Base-by-base conservation (phyloP, 768 basidiomycete species). In the Filobasidium floriforme region DNA sequence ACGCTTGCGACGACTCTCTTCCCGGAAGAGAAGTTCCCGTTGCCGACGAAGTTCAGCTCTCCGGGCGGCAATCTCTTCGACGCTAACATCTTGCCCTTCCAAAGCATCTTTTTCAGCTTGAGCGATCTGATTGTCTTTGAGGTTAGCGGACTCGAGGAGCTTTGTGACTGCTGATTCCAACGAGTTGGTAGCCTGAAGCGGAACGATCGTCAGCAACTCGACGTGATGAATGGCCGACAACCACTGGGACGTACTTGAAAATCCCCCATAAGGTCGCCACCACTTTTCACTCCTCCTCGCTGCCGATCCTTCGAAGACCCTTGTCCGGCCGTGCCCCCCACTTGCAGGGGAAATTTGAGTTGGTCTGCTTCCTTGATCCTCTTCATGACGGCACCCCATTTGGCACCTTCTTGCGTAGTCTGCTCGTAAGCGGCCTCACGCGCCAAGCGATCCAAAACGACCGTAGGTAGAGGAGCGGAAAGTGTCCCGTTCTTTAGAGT, bases 351-450 rank as follows among this genome's bases (percentile, higher is more conserved):
- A 65, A 78, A 78, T 1, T 70, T 71, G 12, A 78, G 70, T 32
- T 78, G 74, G 60, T 81, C 61, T 55, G 89, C 90, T 81, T 97
- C 90, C 70, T 88, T 87, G 70, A 99, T 92, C 24, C 85, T 84
- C 77, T 89, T 89, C 88, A 97, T 94, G 2, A 90, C 89, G 6
- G 85, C 86, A 29, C 85, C 85, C 96, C 94, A 98, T 81, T 94
- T 96, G 69, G 89, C 86, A 1, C 94, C 88, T 77, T 97, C 93
- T 68, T 85, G 84, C 75, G 90, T 91, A 4, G 93, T 97, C 78
- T 89, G 84, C 72, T 92, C 92, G 75, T 94, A 96, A 0, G 94
- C 94, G 9, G 92, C 94, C 75, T 92, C 87, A 59, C 94, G 87
- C 71, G 96, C 91, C 0, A 97, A 80, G 52, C 89, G 87, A 68